Evolutionary conservation across 208 protist species (phyloP).

Genomic region (Crithidia sp.): DNA sequence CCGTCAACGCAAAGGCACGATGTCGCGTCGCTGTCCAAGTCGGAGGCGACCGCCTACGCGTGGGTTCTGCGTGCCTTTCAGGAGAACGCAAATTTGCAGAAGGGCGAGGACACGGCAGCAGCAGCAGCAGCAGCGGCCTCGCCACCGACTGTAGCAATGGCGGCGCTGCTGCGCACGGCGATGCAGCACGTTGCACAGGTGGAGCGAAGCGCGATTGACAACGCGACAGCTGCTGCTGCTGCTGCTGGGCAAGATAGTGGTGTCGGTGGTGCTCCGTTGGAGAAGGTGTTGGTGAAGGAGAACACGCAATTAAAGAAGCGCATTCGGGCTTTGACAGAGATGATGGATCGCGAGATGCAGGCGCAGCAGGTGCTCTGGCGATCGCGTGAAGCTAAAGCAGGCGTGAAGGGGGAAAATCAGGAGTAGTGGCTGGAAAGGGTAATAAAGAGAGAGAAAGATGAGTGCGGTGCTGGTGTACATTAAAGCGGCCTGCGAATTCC

Average conservation of each 20-base stretch:
- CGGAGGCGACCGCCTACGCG: conserved; percentile 15
- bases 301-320: conserved; percentile 62
- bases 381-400: neutral
- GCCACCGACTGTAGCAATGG: conserved; percentile 4
- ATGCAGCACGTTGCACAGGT: conserved; percentile 17
- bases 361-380: conserved; percentile 43
- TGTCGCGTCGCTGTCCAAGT: neutral
- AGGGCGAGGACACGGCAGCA: neutral
- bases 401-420: too few species aligned
- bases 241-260: neutral
- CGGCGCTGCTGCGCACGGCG: conserved; percentile 23
- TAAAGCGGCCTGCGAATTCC: too few species aligned
- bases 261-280: neutral
- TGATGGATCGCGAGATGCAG: conserved; percentile 54
- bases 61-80: conserved; percentile 26
- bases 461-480: too few species aligned
- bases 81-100: neutral
- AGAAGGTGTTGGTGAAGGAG: conserved; percentile 37
- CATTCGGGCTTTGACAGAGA: conserved; percentile 48
- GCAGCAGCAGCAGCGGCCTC: neutral
- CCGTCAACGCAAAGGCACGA: neutral
- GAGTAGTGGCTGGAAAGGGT: neutral
- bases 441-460: neutral
- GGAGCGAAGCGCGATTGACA: neutral
- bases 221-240: neutral